Evolutionary conservation across 2,329 filamentous ascomycete species (phyloP).

Genomic region (Penicillium sp.): DNA sequence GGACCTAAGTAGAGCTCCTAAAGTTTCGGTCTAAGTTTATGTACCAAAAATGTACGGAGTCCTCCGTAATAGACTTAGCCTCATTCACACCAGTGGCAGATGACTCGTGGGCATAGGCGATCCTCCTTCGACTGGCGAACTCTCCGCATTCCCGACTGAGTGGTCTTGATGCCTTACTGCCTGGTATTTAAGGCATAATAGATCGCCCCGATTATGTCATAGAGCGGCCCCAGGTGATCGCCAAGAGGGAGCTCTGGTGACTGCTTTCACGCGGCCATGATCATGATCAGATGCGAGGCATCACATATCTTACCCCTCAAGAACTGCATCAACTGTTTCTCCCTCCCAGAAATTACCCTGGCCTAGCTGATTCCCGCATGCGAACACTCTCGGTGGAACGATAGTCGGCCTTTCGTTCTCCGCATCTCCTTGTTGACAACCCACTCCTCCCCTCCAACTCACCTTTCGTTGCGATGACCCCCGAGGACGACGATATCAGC

Average conservation of each 20-base stretch:
- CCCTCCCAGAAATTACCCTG: background rate
- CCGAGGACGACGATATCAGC: slow-evolving; percentile 3
- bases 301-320: background rate
- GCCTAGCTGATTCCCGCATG: background rate
- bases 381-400: background rate
- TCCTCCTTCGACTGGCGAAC: no score
- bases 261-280: slow-evolving; percentile 8
- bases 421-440: slow-evolving; percentile 15
- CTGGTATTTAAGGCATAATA: background rate
- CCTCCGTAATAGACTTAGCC: no score
- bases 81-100: no score
- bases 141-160: no score
- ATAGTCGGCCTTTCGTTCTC: slow-evolving; percentile 9
- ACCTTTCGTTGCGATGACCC: slow-evolving; percentile 18
- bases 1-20: no score
- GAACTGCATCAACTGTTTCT: no score
- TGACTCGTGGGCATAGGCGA: no score
- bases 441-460: background rate
- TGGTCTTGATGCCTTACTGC: background rate
- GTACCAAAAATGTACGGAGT: no score
- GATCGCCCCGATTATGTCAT: background rate
- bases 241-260: slow-evolving; percentile 9
- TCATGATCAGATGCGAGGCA: slow-evolving; percentile 19
- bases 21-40: background rate
- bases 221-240: background rate